phyloP scores from a whole-genome alignment of 2,329 filamentous ascomycete genomes.

The Pezizomycotina sp. region DNA sequence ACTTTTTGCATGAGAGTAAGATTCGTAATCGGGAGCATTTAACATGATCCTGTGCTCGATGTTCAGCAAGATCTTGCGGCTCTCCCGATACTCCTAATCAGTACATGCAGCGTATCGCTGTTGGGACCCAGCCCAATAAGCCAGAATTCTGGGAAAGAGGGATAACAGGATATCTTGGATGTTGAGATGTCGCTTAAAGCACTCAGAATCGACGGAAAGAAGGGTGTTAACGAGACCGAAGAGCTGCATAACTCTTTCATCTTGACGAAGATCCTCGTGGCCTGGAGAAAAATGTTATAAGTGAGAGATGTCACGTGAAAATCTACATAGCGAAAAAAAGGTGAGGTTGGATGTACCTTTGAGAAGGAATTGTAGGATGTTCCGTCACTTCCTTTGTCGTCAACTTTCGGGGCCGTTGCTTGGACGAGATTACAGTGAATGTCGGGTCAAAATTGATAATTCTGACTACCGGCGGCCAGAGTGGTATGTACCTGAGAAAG shows the following conservation, averaged over 20 bases:
- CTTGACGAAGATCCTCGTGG: slow-evolving; percentile 97
- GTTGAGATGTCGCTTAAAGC: slow-evolving; percentile 89
- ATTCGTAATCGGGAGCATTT: slow-evolving; percentile 95
- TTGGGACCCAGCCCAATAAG: slow-evolving; percentile 88
- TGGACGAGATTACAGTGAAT: slow-evolving; percentile 84
- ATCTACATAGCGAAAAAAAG: too few relatives aligned
- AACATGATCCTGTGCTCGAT: slow-evolving; percentile 99
- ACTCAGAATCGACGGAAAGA: slow-evolving; percentile 82
- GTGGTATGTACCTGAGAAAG: slow-evolving; percentile 23
- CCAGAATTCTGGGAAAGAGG: slow-evolving; percentile 92
- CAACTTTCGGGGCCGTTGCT: slow-evolving; percentile 84
- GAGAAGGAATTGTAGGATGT: slow-evolving; percentile 69
- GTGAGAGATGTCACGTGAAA: too few relatives aligned
- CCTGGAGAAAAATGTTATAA: too few relatives aligned
- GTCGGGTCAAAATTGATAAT: slow-evolving; percentile 84
- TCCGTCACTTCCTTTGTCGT: slow-evolving; percentile 78
- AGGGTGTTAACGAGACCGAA: slow-evolving; percentile 96
- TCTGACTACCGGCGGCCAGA: slow-evolving; percentile 52
- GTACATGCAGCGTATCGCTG: slow-evolving; percentile 87
- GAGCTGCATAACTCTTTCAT: slow-evolving; percentile 98
- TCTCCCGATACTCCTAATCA: slow-evolving; percentile 98
- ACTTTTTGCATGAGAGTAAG: slow-evolving; percentile 99
- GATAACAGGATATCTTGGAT: slow-evolving; percentile 95
- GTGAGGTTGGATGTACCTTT: slow-evolving; percentile 46
- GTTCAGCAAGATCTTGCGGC: slow-evolving; percentile 89